Evolutionary conservation across 2,329 filamentous ascomycete genomes (phyloP).

Genomic region (Amphichorda felina): DNA sequence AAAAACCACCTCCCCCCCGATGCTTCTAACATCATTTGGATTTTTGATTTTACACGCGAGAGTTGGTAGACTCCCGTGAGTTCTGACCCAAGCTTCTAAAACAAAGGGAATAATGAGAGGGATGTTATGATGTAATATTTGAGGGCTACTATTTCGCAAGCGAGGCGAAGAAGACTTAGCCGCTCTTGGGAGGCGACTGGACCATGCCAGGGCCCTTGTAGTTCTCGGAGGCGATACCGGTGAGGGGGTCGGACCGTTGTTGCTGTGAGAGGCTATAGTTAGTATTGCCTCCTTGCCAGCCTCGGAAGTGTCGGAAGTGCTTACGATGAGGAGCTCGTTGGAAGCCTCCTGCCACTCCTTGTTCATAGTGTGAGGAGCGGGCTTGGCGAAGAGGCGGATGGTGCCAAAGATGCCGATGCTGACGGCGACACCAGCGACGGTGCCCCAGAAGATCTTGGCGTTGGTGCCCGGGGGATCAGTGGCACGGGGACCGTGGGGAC

Average conservation of each 20-base stretch:
- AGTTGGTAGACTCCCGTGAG: neutral
- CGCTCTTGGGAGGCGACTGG: slow-evolving; percentile 50
- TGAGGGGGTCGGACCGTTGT: slow-evolving; percentile 79
- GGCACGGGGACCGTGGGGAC: slow-evolving; percentile 87
- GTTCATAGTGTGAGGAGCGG: slow-evolving; percentile 76
- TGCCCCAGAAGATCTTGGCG: slow-evolving; percentile 66
- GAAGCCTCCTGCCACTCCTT: slow-evolving; percentile 93
- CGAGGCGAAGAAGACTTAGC: neutral
- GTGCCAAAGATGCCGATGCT: slow-evolving; percentile 60
- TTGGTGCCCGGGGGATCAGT: slow-evolving; percentile 72
- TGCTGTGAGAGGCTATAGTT: slow-evolving; percentile 33
- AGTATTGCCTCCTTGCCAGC: neutral
- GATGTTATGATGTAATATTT: slow-evolving; percentile 4
- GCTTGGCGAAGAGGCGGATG: slow-evolving; percentile 61
- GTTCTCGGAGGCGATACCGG: slow-evolving; percentile 66
- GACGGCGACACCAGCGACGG: slow-evolving; percentile 52
- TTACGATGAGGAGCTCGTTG: slow-evolving; percentile 88
- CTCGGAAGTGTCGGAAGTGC: slow-evolving; percentile 16
- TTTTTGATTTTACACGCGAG: slow-evolving; percentile 9
- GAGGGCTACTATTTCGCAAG: neutral
- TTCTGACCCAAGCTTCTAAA: slow-evolving; percentile 4
- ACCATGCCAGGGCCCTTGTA: slow-evolving; percentile 71
- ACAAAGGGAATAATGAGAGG: slow-evolving; percentile 6
- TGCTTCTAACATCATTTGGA: slow-evolving; percentile 9
- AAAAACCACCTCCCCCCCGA: neutral